Evolutionary conservation across 345 rosid species (phyloP).

Genomic region (Dipteronia sinensis): DNA sequence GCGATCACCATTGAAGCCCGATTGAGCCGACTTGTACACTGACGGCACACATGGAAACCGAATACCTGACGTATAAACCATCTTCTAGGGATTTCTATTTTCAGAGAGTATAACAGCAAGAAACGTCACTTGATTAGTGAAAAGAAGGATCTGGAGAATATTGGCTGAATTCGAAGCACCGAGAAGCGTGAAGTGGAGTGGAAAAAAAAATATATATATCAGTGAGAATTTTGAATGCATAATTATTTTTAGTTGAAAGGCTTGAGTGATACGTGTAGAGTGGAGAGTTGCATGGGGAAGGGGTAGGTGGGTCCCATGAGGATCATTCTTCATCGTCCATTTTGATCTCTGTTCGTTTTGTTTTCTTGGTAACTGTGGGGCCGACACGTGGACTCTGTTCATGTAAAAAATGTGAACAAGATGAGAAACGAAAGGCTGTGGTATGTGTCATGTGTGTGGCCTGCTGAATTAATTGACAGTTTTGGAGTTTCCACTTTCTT

Average conservation of each 20-base stretch:
- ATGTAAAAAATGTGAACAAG: not conserved
- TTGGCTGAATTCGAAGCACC: conserved; percentile 17
- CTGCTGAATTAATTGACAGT: not conserved
- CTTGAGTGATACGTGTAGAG: conserved; percentile 47
- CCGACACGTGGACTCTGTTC: not conserved
- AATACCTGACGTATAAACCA: conserved; percentile 68
- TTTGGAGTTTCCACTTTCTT: not conserved
- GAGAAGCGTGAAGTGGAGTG: conserved; percentile 27
- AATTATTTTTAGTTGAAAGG: too few species aligned
- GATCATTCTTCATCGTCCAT: conserved; percentile 23
- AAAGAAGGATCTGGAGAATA: conserved; percentile 7
- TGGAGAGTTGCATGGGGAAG: conserved; percentile 41
- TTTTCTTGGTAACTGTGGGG: not conserved
- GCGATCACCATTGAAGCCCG: conserved; percentile 54
- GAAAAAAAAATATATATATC: not conserved
- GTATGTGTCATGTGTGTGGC: not conserved
- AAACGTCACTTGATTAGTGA: conserved; percentile 5
- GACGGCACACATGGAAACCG: conserved; percentile 52
- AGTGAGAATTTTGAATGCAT: not conserved
- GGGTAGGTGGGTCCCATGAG: conserved; percentile 34
- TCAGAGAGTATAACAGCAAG: not conserved
- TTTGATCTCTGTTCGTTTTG: not conserved
- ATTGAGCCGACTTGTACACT: conserved; percentile 36
- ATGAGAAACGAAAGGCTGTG: conserved; percentile 9
- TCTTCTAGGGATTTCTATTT: conserved; percentile 20